Percentiles rank a stretch among this genome's conserved stretches.
Evolutionary conservation across 2,329 filamentous ascomycete species (phyloP).

Genomic region (Fusarium napiforme): DNA sequence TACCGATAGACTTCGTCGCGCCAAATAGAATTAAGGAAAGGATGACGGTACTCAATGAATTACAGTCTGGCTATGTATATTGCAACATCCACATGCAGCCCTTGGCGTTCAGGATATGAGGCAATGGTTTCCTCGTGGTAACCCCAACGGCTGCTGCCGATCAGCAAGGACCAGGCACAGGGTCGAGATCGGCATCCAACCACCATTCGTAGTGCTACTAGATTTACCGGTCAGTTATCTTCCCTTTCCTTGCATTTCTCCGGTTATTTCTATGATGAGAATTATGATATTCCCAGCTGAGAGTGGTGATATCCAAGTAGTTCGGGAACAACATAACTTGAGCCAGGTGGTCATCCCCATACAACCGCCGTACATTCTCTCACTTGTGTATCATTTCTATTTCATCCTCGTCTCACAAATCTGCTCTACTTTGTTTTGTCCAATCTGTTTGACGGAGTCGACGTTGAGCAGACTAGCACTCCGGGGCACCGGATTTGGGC

Average conservation of each 20-base stretch:
- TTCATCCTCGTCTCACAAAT: no score
- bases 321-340: neutral
- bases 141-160: neutral
- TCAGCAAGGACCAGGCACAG: neutral
- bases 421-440: rapidly evolving
- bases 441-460: neutral
- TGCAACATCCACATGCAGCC: neutral
- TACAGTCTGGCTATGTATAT: neutral
- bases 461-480: neutral
- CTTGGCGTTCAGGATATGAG: neutral
- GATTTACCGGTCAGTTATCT: rapidly evolving
- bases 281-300: no score
- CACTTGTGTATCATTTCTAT: rapidly evolving
- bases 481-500: neutral
- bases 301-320: neutral
- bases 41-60: neutral
- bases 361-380: no score
- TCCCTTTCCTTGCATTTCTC: rapidly evolving
- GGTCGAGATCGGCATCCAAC: neutral
- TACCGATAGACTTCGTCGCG: neutral
- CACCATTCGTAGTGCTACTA: neutral
- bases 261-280: rapidly evolving
- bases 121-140: neutral
- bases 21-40: neutral
- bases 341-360: neutral